Base-by-base conservation (phyloP, 2,329 filamentous ascomycete genomes). In the Cordyceps cicadae region DNA sequence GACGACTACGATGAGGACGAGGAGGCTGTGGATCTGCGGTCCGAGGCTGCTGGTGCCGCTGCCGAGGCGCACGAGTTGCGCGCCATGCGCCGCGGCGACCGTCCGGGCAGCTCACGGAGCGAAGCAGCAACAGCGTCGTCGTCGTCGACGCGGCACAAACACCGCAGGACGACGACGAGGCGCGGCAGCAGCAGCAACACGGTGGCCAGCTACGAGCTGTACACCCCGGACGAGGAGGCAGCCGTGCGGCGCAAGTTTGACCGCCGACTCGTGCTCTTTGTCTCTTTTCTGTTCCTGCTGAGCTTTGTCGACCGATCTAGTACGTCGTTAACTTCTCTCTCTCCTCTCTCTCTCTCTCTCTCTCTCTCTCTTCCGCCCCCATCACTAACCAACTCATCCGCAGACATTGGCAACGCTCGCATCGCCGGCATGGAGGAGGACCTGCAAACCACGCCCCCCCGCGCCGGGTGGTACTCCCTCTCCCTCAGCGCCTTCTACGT, bases 251-350 rank as follows among this genome's bases (percentile, higher is more conserved):
- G 79, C 68, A 92, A 89, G 74, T 85, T 96, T 66, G 92, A 96
- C 71, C 79, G 84, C 60, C 84, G 81, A 64, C 80, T 97, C 58
- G 90, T 96, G 6, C 71, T 89, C 1, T 95, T 96, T 70, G 81
- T 96, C 64, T 88, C 90, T 12, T 71, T 93, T 62, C 79, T 96
- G 14, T 97, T 94, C 70, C 82, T 95, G 79, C 77, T 96, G 63
- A 88, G 87, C 64, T 96, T 96, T 70, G 75, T 96, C 65, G 92
- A 96, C 72, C 82, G 92, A 65, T 92, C 89, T 19, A 96, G 90
- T 92, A 77, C 64, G 80, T 76, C 24, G 21, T 2, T 2, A n/a
- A 21, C 15, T 2, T 2, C 32, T 24, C 24, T 24, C 24, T 24
- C 3, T 24, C 24, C 24, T 4, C 24, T 4, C 24, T 4, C 24